Percentiles rank a stretch among this genome's conserved stretches.
Conservation (phyloP, 345 rosid genomes). For the Bretschneidera sinensis region DNA sequence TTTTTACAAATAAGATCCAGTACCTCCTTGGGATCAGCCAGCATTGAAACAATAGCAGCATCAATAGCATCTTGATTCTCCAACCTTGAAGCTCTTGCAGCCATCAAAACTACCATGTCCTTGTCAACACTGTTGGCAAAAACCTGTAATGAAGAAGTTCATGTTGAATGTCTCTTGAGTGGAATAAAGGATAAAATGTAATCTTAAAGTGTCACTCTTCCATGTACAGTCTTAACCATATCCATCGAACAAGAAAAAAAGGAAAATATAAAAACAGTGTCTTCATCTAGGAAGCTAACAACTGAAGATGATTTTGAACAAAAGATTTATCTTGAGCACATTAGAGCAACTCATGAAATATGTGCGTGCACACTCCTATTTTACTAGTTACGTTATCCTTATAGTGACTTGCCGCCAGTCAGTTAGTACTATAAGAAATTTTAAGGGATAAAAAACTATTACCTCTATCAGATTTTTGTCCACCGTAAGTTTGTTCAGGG, state of each 20-base stretch:
- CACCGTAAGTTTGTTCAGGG: constrained; percentile 87
- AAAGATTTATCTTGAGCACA: no score
- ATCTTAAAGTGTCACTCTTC: no score
- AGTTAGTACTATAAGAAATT: background rate
- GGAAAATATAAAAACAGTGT: no score
- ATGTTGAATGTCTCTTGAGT: background rate
- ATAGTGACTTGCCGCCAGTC: background rate
- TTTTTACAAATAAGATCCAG: background rate
- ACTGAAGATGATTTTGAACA: no score
- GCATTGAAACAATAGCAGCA: constrained; percentile 78
- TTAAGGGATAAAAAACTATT: background rate
- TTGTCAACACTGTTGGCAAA: constrained; percentile 54
- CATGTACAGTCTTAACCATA: no score
- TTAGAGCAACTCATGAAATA: no score
- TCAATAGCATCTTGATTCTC: constrained; percentile 97
- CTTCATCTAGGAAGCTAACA: no score
- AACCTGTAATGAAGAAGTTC: constrained; percentile 35
- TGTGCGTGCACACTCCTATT: no score
- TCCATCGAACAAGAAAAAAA: no score
- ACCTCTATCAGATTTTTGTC: constrained; percentile 84
- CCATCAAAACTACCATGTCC: constrained; percentile 77
- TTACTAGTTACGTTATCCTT: background rate
- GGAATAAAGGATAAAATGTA: no score
- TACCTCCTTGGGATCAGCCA: constrained; percentile 90
- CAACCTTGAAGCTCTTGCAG: constrained; percentile 88